Percentiles rank a stretch among this genome's conserved stretches.
These are phyloP conservation scores for Plantago coronopus DNA, from an alignment of 305 asterid genomes.

Conservation along the genomic window DNA sequence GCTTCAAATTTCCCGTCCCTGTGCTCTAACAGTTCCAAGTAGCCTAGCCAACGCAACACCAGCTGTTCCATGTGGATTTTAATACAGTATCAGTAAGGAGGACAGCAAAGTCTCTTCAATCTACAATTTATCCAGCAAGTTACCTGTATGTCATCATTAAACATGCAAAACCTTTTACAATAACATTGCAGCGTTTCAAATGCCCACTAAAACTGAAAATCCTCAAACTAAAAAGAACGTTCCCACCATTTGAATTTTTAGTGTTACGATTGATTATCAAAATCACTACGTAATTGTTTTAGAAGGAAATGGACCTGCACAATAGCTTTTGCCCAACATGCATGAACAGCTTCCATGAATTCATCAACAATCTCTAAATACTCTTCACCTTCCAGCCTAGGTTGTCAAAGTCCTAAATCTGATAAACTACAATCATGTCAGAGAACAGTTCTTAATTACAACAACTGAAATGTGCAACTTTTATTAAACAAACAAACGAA, in stretches of 20 bases:
- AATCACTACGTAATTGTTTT: constrained; percentile 16
- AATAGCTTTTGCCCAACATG: constrained; percentile 99
- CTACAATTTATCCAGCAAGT: constrained; percentile 16
- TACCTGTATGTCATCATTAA: constrained; percentile 99
- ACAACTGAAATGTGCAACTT: constrained; percentile 8
- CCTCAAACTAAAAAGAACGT: constrained; percentile 77
- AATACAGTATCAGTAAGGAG: constrained; percentile 25
- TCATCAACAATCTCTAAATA: constrained; percentile 88
- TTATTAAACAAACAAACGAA: no score
- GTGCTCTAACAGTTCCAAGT: constrained; percentile 95
- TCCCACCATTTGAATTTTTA: constrained; percentile 21
- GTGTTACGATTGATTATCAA: constrained; percentile 11
- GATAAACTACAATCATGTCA: constrained; percentile 39
- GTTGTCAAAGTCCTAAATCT: constrained; percentile 96
- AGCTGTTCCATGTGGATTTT: constrained; percentile 81
- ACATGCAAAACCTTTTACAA: constrained; percentile 94
- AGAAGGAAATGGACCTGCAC: constrained; percentile 69
- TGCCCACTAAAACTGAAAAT: constrained; percentile 99
- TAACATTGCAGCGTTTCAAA: constrained; percentile 94
- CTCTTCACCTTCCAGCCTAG: constrained; percentile 97
- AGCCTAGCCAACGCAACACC: constrained; percentile 99
- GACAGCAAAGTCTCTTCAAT: constrained; percentile 21
- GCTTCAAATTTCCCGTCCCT: no score
- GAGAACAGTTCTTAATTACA: constrained; percentile 8
- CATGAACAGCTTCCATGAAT: constrained; percentile 98